phyloP scores from a whole-genome alignment of 1,284 basidiomycete species.

The Moniliella sp. region DNA sequence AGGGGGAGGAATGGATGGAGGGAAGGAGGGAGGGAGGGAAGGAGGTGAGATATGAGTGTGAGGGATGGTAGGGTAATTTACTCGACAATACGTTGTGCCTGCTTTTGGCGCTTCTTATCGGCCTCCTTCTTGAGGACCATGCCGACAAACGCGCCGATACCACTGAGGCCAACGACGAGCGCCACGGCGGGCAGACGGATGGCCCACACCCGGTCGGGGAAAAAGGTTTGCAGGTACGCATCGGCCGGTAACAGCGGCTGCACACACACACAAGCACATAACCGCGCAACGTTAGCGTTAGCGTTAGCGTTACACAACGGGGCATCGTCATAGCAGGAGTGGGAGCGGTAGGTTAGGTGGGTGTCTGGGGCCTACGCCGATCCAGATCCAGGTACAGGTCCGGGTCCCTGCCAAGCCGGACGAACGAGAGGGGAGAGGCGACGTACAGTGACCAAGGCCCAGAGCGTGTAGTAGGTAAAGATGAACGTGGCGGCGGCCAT shows the following conservation, averaged over 20 bases:
- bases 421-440: constrained; percentile 1
- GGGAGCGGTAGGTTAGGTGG: no score
- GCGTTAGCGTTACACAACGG: no score
- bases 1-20: no score
- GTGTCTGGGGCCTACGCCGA: no score
- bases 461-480: constrained; percentile 71
- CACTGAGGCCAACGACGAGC: constrained; percentile 53
- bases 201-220: constrained; percentile 75
- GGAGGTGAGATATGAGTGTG: no score
- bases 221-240: constrained; percentile 52
- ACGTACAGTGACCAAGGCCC: constrained; percentile 63
- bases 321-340: no score
- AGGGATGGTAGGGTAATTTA: no score
- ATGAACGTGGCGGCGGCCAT: constrained; percentile 52
- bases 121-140: constrained; percentile 50
- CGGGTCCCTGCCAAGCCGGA: no score
- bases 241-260: constrained; percentile 64
- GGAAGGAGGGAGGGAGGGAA: no score
- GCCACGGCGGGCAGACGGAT: constrained; percentile 61
- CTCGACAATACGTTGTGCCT: constrained; percentile 1
- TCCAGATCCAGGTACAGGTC: no score
- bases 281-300: no score
- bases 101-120: constrained; percentile 1
- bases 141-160: constrained; percentile 56
- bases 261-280: no score